Base-by-base conservation (phyloP, 495 filamentous ascomycete genomes). In the Pyrenula massariospora region DNA sequence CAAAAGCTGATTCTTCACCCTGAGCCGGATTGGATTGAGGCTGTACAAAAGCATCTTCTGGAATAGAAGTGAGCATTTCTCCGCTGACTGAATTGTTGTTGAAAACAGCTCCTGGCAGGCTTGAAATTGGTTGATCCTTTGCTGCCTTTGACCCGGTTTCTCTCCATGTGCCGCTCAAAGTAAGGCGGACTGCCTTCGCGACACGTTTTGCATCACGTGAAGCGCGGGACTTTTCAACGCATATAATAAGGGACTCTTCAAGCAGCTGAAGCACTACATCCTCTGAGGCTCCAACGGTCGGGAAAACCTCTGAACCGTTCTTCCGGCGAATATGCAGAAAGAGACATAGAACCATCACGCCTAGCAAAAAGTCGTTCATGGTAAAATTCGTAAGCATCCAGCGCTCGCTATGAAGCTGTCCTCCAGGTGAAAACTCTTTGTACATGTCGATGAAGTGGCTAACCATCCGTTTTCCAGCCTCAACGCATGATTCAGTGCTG, bases 321-420 rank as follows among this genome's bases (percentile, higher is more conserved):
- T 48, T 57, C 3, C 53, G 22, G 1, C 50, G 25, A 25, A 24
- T 58, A 53, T 56, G 52, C 48, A 63, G 31, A 0, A 49, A 53
- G 42, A 58, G 25, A 53, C 58, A 63, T 24, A 63, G 60, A 12
- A 60, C 58, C 55, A 60, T 63, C 24, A 57, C 49, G 1, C 58
- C 61, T 20, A 65, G 54, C 0, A 65, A 24, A 22, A 59, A 65
- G 24, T 63, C 63, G 49, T 65, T 59, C 57, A 58, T 58, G 1
- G 61, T 65, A 12, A 65, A 60, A 48, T 56, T 63, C 8, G 56
- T 50, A 12, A 65, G 36, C 50, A 65, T 58, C 62, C 64, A 66
- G 3, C 64, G 62, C 36, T 62, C 59, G 11, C 48, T 53, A 54
- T 60, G 42, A 22, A 66, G 54, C 25, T 57, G 62, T n/a, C 64